A percentile compares a stretch with the other conserved stretches of the same genome.
phyloP scores from a whole-genome alignment of 345 rosid genomes.

The Punica granatum region DNA sequence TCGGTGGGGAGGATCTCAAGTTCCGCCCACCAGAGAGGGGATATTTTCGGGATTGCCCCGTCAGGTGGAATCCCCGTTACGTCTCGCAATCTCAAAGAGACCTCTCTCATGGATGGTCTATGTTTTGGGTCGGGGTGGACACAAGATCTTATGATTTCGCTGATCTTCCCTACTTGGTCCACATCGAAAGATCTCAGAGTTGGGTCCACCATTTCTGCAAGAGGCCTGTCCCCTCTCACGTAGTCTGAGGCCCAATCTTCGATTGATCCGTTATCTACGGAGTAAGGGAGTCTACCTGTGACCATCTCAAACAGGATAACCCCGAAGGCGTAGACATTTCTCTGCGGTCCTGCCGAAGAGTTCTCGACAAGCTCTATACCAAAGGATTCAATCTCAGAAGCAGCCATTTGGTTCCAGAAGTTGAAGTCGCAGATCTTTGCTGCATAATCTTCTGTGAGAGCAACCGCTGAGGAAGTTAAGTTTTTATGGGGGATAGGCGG shows the following conservation, averaged over 20 bases:
- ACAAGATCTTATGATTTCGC: slow-evolving; percentile 54
- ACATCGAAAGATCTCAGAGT: slow-evolving; percentile 45
- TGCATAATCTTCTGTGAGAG: slow-evolving; percentile 85
- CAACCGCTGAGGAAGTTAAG: slow-evolving; percentile 57
- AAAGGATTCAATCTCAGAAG: slow-evolving; percentile 29
- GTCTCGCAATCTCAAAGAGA: slow-evolving; percentile 43
- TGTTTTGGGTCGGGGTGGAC: slow-evolving; percentile 44
- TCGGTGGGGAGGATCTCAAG: slow-evolving; percentile 68
- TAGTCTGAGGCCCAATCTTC: slow-evolving; percentile 56
- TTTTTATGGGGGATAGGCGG: slow-evolving; percentile 62
- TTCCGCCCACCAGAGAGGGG: slow-evolving; percentile 99
- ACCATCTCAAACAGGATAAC: slow-evolving; percentile 68
- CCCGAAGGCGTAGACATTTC: slow-evolving; percentile 67
- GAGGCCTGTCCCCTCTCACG: slow-evolving; percentile 26
- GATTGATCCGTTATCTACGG: slow-evolving; percentile 28
- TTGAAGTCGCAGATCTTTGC: slow-evolving; percentile 68
- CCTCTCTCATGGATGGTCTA: slow-evolving; percentile 56
- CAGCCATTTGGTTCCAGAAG: slow-evolving; percentile 45
- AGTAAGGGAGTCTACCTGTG: slow-evolving; percentile 60
- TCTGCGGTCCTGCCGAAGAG: slow-evolving; percentile 17
- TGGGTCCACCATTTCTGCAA: slow-evolving; percentile 59
- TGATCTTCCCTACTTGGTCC: slow-evolving; percentile 43
- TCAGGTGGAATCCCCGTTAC: slow-evolving; percentile 48
- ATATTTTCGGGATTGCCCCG: slow-evolving; percentile 58
- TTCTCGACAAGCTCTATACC: slow-evolving; percentile 19